phyloP scores from a whole-genome alignment of 2,329 filamentous ascomycete species.

The Hirsutella minnesotensis region DNA sequence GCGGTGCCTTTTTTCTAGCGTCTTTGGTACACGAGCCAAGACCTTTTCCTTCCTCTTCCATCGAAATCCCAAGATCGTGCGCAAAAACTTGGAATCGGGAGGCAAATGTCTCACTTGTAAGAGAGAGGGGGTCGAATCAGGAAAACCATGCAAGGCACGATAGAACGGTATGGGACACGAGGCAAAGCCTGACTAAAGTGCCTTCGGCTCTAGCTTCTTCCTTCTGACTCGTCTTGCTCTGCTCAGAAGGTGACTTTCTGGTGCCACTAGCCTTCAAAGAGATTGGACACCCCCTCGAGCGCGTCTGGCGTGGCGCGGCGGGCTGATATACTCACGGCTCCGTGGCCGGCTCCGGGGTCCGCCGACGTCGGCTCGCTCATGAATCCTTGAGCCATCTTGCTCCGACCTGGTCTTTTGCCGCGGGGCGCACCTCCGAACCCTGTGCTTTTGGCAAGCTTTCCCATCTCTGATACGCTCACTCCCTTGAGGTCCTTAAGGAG shows the following conservation, averaged over 20 bases:
- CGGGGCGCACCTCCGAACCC: conserved; percentile 18
- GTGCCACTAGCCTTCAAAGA: conserved; percentile 28
- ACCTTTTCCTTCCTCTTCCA: too few relatives aligned
- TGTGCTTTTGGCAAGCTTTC: conserved; percentile 56
- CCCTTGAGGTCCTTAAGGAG: conserved; percentile 78
- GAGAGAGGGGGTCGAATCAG: too few relatives aligned
- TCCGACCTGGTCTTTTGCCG: conserved; percentile 16
- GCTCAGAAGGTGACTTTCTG: not conserved
- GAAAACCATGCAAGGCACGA: too few relatives aligned
- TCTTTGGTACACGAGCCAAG: too few relatives aligned
- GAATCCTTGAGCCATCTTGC: conserved; percentile 52
- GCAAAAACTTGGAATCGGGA: too few relatives aligned
- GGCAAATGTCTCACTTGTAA: too few relatives aligned
- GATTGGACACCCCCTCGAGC: conserved; percentile 41
- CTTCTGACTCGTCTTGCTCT: not conserved
- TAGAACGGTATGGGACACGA: too few relatives aligned
- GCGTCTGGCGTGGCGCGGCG: conserved; percentile 34
- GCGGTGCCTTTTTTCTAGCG: too few relatives aligned
- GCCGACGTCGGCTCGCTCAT: conserved; percentile 39
- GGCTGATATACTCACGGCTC: conserved; percentile 13
- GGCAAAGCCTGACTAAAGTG: too few relatives aligned
- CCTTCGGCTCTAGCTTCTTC: not conserved
- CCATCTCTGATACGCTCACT: conserved; percentile 86
- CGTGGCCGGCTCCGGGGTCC: conserved; percentile 15
- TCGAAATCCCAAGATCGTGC: too few relatives aligned